Conservation (phyloP, 768 basidiomycete genomes). For the Russula sp. region DNA sequence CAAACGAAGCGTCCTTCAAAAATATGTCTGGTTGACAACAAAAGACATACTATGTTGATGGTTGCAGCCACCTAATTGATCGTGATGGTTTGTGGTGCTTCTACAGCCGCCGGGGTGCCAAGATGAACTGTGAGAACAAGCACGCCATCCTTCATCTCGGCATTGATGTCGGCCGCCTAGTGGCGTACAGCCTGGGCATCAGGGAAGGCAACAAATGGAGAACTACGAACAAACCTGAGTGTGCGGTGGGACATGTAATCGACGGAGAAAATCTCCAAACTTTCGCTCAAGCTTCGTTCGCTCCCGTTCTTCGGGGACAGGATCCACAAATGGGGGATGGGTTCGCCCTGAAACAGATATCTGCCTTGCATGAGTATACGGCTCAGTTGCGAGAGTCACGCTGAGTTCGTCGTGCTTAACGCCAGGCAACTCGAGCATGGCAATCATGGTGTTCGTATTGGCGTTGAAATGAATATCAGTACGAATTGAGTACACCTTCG, state of each 20-base stretch:
- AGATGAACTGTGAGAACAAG: slow-evolving; percentile 54
- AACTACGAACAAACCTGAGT: slow-evolving; percentile 48
- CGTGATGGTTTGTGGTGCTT: slow-evolving; percentile 50
- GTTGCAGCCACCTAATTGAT: slow-evolving; percentile 37
- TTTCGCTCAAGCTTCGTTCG: slow-evolving; percentile 51
- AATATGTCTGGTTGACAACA: neutral
- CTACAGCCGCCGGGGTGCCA: slow-evolving; percentile 45
- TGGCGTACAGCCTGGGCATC: slow-evolving; percentile 25
- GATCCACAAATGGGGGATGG: slow-evolving; percentile 42
- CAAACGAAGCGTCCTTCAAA: slow-evolving; percentile 2
- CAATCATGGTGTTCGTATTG: slow-evolving; percentile 50
- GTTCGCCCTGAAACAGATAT: slow-evolving; percentile 53
- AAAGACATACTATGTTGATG: neutral
- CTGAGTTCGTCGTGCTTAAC: slow-evolving; percentile 55
- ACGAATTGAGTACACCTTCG: slow-evolving; percentile 46
- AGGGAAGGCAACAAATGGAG: slow-evolving; percentile 29
- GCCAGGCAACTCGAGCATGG: slow-evolving; percentile 69
- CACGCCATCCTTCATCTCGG: slow-evolving; percentile 58
- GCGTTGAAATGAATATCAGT: slow-evolving; percentile 59
- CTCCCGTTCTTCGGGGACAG: slow-evolving; percentile 29
- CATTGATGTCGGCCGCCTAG: slow-evolving; percentile 54
- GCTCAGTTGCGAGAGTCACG: slow-evolving; percentile 57
- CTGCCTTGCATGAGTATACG: slow-evolving; percentile 60
- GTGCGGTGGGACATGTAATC: slow-evolving; percentile 52
- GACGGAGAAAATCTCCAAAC: slow-evolving; percentile 50